These are phyloP conservation scores for Hymenoscyphus albidus DNA, from an alignment of 2,329 filamentous ascomycete genomes.

Conservation along the genomic window DNA sequence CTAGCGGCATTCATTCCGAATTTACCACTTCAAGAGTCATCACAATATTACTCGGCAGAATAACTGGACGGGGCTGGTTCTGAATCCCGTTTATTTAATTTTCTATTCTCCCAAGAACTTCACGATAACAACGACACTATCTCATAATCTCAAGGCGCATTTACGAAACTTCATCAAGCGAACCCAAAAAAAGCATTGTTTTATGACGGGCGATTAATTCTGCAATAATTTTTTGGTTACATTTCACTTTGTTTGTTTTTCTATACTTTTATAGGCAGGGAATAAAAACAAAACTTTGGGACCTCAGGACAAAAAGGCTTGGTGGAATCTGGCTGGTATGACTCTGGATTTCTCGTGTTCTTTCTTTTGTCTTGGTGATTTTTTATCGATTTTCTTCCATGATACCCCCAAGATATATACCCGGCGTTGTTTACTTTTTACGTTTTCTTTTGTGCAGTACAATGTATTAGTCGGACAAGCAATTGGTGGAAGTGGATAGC, in stretches of 20 bases:
- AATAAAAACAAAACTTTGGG: slow-evolving; percentile 23
- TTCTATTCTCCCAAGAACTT: neutral
- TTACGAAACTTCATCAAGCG: slow-evolving; percentile 4
- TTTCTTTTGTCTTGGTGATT: slow-evolving; percentile 27
- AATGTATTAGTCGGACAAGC: neutral
- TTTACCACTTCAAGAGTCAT: neutral
- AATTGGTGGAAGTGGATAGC: neutral
- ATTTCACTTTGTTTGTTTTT: neutral
- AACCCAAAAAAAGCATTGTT: slow-evolving; percentile 15
- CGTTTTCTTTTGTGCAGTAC: slow-evolving; percentile 6
- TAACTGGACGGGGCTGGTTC: slow-evolving; percentile 13
- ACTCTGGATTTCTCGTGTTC: slow-evolving; percentile 22
- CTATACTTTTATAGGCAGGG: slow-evolving; percentile 10
- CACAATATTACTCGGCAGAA: slow-evolving; percentile 10
- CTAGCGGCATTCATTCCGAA: slow-evolving; percentile 16
- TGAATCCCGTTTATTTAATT: slow-evolving; percentile 9
- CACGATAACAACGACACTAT: slow-evolving; percentile 12
- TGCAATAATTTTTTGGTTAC: neutral
- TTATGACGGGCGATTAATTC: slow-evolving; percentile 16
- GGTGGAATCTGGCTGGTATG: slow-evolving; percentile 26
- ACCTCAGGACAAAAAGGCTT: slow-evolving; percentile 25
- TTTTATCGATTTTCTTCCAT: slow-evolving; percentile 22
- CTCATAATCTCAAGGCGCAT: slow-evolving; percentile 16
- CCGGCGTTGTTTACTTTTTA: slow-evolving; percentile 15
- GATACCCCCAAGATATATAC: slow-evolving; percentile 28